Evolutionary conservation across 768 basidiomycete species (phyloP), one percentile per base, ranked within the genome.

Genomic region (Lentinus tigrinus): DNA sequence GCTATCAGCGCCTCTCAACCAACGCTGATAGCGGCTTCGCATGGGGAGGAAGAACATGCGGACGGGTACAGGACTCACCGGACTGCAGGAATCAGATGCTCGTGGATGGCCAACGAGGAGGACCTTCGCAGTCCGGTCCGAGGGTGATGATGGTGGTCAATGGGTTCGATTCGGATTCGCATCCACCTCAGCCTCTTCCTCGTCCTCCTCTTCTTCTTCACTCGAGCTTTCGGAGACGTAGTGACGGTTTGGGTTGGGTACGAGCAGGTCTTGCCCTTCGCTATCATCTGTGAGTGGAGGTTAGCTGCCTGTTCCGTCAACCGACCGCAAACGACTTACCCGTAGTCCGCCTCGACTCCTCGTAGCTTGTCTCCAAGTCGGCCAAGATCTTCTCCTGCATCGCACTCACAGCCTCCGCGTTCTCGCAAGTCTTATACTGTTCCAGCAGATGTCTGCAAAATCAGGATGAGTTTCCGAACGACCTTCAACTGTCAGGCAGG

Each of bases 391-490:
- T 73, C 24, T 89, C 82, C 69, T 95, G 91, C 73, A 79, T 81
- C 7, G 69, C 73, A 2, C 67, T 67, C 21, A 94, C 76, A 34
- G 88, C 86, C 10, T 75, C 80, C 0, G 87, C 77, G 0, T 81
- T 82, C 2, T 68, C 73, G 67, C 95, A 98, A 36, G 78, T 85
- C 60, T 81, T 78, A 69, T 99, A 99, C 47, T 79, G 81, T 55
- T 89, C 83, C 52, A 99, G 74, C 58, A 69, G 54, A 19, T 67
- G 57, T 47, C 73, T 66, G 47, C 36, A 17, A 60, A 66, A 17
- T 31, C 26, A 11, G 51, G 13, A 49, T 28, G 19, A 31, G 47
- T 9, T 13, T 0, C 2, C 17, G 2, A 9, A n/a, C n/a, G n/a
- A n/a, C n/a, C n/a, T n/a, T n/a, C n/a, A n/a, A n/a, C n/a, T n/a